Percentiles rank a stretch among this genome's conserved stretches.
Conservation (phyloP, 257 asterid species). For the Rehmannia glutinosa region DNA sequence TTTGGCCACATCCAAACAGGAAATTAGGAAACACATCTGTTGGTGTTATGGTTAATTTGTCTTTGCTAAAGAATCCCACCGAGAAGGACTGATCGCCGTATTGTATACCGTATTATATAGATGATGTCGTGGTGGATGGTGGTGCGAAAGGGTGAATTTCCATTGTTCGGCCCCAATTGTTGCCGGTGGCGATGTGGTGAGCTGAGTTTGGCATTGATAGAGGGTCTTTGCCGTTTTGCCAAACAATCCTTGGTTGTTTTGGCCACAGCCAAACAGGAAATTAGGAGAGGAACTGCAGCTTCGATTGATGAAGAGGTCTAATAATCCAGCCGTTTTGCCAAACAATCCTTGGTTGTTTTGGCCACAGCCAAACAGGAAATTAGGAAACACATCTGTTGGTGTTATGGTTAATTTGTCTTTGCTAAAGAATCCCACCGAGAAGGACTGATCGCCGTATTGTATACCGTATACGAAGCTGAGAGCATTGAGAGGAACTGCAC, state of each 20-base stretch:
- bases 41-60: slow-evolving; percentile 41
- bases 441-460: slow-evolving; percentile 62
- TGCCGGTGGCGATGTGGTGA: too few relatives aligned
- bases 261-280: slow-evolving; percentile 72
- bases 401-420: slow-evolving; percentile 49
- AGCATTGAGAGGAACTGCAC: slow-evolving; percentile 39
- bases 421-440: slow-evolving; percentile 44
- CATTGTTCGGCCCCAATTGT: too few relatives aligned
- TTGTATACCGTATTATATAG: slow-evolving; percentile 42
- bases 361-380: slow-evolving; percentile 69
- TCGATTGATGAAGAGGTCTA: too few relatives aligned
- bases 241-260: slow-evolving; percentile 54
- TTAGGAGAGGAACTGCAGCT: too few relatives aligned
- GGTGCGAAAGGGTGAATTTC: too few relatives aligned
- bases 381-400: slow-evolving; percentile 32
- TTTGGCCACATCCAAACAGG: slow-evolving; percentile 69
- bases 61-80: slow-evolving; percentile 44
- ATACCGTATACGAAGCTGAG: slow-evolving; percentile 41
- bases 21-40: slow-evolving; percentile 38
- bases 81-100: slow-evolving; percentile 68
- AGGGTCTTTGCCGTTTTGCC: slow-evolving; percentile 53
- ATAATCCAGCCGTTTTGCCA: slow-evolving; percentile 54
- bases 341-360: slow-evolving; percentile 58
- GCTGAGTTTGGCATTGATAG: too few relatives aligned
- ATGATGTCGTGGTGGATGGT: too few relatives aligned